Conservation (phyloP, 75 land plant genomes). For the Chamaecyparis obtusa region DNA sequence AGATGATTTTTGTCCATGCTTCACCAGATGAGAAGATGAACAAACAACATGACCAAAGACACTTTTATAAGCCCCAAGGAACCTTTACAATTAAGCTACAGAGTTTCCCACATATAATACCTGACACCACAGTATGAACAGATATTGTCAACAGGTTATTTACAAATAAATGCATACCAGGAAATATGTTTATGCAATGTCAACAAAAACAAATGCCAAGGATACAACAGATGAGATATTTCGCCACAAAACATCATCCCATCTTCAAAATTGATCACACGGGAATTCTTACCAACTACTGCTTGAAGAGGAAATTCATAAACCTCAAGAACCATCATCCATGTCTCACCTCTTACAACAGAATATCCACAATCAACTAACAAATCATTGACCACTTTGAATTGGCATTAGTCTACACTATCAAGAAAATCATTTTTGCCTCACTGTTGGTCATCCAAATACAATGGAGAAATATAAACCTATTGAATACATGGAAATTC, state of each 20-base stretch:
- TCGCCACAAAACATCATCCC: not conserved
- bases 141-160: not conserved
- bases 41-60: slow-evolving; percentile 6
- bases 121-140: not conserved
- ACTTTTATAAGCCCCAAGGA: not conserved
- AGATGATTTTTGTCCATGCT: slow-evolving; percentile 58
- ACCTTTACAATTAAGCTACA: not conserved
- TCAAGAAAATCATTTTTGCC: not conserved
- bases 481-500: not conserved
- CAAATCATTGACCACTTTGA: not conserved
- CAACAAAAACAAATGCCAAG: not conserved
- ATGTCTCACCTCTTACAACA: not conserved
- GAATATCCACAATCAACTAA: not conserved
- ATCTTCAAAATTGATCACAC: not conserved
- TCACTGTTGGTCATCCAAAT: not conserved
- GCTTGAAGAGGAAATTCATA: not conserved
- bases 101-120: not conserved
- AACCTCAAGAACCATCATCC: not conserved
- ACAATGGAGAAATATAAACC: not conserved
- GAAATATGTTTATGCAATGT: not conserved
- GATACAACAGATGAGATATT: not conserved
- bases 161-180: not conserved
- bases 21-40: slow-evolving; percentile 6
- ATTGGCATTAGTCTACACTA: not conserved
- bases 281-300: not conserved